phyloP scores from a whole-genome alignment of 2,329 filamentous ascomycete species.

The Chrysoporthe cubensis region DNA sequence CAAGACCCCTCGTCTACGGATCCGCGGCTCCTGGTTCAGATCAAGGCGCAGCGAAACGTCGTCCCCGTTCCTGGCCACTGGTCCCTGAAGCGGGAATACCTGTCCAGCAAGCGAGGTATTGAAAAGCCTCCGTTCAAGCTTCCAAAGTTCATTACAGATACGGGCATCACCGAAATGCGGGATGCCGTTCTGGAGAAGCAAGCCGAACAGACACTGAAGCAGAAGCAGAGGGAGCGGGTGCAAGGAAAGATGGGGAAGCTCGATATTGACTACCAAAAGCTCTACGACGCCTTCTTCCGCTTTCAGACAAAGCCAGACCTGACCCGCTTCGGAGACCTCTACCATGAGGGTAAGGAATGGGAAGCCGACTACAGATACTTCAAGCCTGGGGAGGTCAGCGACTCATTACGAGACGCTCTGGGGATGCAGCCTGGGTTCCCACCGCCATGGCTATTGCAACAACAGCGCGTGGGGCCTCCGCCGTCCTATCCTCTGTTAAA shows the following conservation, averaged over 20 bases:
- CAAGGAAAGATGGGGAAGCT: conserved; percentile 95
- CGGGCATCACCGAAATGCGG: conserved; percentile 96
- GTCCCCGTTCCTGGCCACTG: conserved; percentile 94
- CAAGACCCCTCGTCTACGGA: conserved; percentile 92
- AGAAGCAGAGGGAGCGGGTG: conserved; percentile 93
- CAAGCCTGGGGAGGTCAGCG: conserved; percentile 85
- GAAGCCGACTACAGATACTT: conserved; percentile 93
- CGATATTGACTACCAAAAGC: conserved; percentile 97
- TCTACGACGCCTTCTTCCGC: conserved; percentile 98
- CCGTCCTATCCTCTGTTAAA: conserved; percentile 95
- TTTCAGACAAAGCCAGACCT: conserved; percentile 96
- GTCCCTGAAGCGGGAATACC: conserved; percentile 94
- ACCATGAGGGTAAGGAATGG: conserved; percentile 98
- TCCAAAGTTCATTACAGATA: conserved; percentile 96
- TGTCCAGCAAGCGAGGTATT: conserved; percentile 95
- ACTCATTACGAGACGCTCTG: conserved; percentile 87
- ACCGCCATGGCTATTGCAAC: conserved; percentile 96
- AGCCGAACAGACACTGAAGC: conserved; percentile 86
- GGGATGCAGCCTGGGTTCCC: conserved; percentile 92
- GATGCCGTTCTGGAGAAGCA: conserved; percentile 96
- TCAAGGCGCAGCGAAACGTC: conserved; percentile 94
- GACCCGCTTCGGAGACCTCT: conserved; percentile 96
- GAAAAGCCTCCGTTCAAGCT: conserved; percentile 93
- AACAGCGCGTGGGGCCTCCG: conserved; percentile 90
- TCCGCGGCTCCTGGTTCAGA: conserved; percentile 85